These are phyloP conservation scores for Globisporangium heterothallicum DNA, from an alignment of 352 stramenopile genomes.

Conservation along the genomic window DNA sequence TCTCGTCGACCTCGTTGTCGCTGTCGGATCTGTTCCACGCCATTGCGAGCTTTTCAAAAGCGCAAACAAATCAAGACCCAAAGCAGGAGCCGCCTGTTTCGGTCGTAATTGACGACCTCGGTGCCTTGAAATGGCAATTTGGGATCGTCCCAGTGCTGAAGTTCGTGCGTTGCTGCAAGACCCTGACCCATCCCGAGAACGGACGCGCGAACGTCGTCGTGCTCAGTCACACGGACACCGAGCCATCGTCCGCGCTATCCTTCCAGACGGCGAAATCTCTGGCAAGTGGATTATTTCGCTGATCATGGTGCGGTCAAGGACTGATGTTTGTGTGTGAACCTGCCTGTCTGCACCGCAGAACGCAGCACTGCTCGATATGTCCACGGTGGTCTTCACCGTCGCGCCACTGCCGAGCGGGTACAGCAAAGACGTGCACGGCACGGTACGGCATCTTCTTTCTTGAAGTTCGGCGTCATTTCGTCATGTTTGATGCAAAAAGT, in stretches of 20 bases:
- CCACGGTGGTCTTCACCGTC: conserved; percentile 43
- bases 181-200: conserved; percentile 42
- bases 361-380: conserved; percentile 42
- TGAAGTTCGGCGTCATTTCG: too few relatives aligned
- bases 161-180: conserved; percentile 64
- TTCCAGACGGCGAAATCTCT: conserved; percentile 4
- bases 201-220: conserved; percentile 49
- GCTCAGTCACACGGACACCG: conserved; percentile 50
- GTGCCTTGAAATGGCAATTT: conserved; percentile 54
- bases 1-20: neutral
- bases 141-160: conserved; percentile 30
- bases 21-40: conserved; percentile 26
- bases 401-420: conserved; percentile 61
- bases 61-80: conserved; percentile 3
- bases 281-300: neutral
- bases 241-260: conserved; percentile 10
- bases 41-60: conserved; percentile 14
- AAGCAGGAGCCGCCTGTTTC: conserved; percentile 16
- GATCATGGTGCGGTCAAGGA: neutral
- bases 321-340: too few relatives aligned
- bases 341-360: conserved; percentile 22
- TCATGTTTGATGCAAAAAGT: too few relatives aligned
- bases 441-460: conserved; percentile 22
- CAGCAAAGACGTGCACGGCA: conserved; percentile 73
- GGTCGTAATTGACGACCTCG: conserved; percentile 63